phyloP scores from a whole-genome alignment of 148 eudicot genomes.

The Bassia scoparia region DNA sequence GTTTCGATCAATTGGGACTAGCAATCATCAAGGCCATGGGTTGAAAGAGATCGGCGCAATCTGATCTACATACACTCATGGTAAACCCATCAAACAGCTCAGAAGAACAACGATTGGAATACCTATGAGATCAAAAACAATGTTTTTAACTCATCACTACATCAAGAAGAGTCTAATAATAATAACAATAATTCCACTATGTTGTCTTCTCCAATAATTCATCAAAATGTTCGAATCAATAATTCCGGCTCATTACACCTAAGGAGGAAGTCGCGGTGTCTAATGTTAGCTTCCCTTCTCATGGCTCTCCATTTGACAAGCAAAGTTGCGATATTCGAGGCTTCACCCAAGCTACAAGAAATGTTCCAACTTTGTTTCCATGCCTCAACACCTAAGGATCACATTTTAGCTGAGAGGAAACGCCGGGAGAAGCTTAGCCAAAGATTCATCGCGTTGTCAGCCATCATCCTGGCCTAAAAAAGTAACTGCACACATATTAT shows the following conservation, averaged over 20 bases:
- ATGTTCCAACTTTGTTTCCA: slow-evolving; percentile 15
- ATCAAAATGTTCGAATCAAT: slow-evolving; percentile 24
- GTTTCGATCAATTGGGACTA: slow-evolving; percentile 16
- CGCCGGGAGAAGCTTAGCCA: slow-evolving; percentile 62
- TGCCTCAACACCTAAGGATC: slow-evolving; percentile 44
- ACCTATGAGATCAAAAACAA: slow-evolving; percentile 11
- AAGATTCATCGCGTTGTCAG: slow-evolving; percentile 56
- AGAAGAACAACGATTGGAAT: slow-evolving; percentile 24
- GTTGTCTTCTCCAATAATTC: slow-evolving; percentile 32
- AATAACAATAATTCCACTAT: slow-evolving; percentile 21
- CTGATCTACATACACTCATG: slow-evolving; percentile 16
- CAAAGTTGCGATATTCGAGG: slow-evolving; percentile 26
- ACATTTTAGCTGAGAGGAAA: slow-evolving; percentile 61
- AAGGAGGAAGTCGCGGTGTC: slow-evolving; percentile 36
- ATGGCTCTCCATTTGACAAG: slow-evolving; percentile 26
- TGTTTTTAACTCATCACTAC: slow-evolving; percentile 25
- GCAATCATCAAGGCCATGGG: slow-evolving; percentile 22
- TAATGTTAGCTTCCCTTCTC: slow-evolving; percentile 20
- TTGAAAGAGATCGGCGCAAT: slow-evolving; percentile 28
- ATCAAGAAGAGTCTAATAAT: slow-evolving; percentile 13
- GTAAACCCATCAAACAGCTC: slow-evolving; percentile 32
- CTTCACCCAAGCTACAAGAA: slow-evolving; percentile 30
- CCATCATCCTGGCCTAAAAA: slow-evolving; percentile 61
- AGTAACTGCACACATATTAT: too few species aligned
- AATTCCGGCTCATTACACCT: slow-evolving; percentile 25